These are phyloP conservation scores for Amanita rimosa DNA, from an alignment of 768 basidiomycete species.

Conservation along the genomic window DNA sequence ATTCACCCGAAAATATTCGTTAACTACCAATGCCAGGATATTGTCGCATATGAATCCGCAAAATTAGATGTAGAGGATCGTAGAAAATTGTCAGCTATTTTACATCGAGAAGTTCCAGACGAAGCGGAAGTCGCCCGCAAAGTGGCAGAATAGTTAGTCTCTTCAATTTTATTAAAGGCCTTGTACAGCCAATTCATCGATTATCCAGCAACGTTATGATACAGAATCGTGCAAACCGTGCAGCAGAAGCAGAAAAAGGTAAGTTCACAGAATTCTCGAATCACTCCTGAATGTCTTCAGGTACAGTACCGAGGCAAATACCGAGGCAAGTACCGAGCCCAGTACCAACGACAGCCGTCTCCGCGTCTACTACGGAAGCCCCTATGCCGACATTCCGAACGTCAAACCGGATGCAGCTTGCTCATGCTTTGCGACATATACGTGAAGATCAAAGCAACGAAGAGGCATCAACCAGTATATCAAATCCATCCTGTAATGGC, in stretches of 20 bases:
- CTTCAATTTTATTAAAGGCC: neutral
- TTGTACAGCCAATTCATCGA: neutral
- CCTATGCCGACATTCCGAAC: slow-evolving; percentile 1
- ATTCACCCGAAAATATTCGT: neutral
- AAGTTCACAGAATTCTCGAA: neutral
- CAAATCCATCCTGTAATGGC: too few species aligned
- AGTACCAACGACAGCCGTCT: neutral
- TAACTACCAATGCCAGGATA: neutral
- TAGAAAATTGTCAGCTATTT: slow-evolving; percentile 20
- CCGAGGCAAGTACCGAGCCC: neutral
- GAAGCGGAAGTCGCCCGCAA: slow-evolving; percentile 29
- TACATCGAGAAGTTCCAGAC: slow-evolving; percentile 32
- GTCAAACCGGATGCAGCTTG: neutral
- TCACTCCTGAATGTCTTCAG: neutral
- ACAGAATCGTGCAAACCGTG: neutral
- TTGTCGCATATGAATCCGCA: neutral
- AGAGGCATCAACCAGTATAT: too few species aligned
- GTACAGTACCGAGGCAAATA: neutral
- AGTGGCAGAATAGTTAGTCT: slow-evolving; percentile 40
- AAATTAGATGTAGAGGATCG: neutral
- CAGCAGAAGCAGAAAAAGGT: neutral
- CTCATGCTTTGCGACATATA: neutral
- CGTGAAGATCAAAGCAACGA: neutral
- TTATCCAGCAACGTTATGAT: neutral
- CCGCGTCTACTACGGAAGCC: neutral